Evolutionary conservation across 345 rosid species (phyloP).

Genomic region (Populus davidiana): DNA sequence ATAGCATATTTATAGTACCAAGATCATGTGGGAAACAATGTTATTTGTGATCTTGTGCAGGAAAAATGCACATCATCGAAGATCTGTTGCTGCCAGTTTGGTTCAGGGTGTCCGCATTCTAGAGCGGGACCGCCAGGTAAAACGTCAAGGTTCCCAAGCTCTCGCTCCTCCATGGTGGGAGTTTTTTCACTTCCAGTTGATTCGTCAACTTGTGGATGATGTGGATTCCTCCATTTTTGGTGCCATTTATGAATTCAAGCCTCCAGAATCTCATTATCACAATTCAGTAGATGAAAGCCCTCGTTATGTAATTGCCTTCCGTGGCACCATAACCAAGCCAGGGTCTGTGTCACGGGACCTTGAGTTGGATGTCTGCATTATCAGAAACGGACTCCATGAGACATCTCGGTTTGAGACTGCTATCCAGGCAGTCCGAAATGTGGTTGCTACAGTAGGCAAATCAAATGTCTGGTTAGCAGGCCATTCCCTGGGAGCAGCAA

Average conservation of each 20-base stretch:
- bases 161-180: conserved; percentile 85
- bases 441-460: conserved; percentile 59
- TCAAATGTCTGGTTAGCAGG: conserved; percentile 88
- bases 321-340: conserved; percentile 73
- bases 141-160: conserved; percentile 56
- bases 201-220: conserved; percentile 60
- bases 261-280: conserved; percentile 29
- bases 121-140: conserved; percentile 84
- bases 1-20: neutral
- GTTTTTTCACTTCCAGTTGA: conserved; percentile 60
- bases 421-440: conserved; percentile 64
- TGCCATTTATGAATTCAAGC: conserved; percentile 66
- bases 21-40: neutral
- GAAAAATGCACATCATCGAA: conserved; percentile 60
- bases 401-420: conserved; percentile 78
- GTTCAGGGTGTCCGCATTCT: conserved; percentile 75
- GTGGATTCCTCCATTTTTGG: conserved; percentile 76
- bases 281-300: conserved; percentile 44
- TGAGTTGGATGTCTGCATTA: conserved; percentile 54
- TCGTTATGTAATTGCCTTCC: conserved; percentile 64
- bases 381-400: conserved; percentile 61
- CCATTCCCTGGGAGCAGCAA: conserved; percentile 86
- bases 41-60: conserved; percentile 29
- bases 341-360: conserved; percentile 68
- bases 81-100: conserved; percentile 74